phyloP scores from a whole-genome alignment of 768 basidiomycete genomes.

The Boletellus ananas region DNA sequence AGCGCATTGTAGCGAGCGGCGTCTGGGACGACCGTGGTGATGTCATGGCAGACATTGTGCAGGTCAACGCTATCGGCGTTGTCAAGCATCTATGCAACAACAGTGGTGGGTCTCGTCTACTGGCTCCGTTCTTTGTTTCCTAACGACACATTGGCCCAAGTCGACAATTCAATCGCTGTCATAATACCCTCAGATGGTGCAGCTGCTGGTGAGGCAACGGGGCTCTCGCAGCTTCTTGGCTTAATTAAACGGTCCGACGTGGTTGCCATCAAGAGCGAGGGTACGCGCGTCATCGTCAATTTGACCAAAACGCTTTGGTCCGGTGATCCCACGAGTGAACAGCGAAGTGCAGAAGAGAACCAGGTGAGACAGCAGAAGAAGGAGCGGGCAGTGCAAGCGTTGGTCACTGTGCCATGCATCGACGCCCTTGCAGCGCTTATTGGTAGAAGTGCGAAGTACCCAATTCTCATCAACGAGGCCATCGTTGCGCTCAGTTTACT shows the following conservation, averaged over 20 bases:
- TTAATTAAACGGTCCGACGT: constrained; percentile 78
- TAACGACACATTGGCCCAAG: constrained; percentile 24
- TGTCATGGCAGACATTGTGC: constrained; percentile 78
- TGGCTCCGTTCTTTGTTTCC: constrained; percentile 27
- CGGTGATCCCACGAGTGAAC: constrained; percentile 36
- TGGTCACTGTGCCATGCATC: constrained; percentile 53
- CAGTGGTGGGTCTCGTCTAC: constrained; percentile 48
- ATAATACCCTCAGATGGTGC: constrained; percentile 41
- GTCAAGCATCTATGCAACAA: constrained; percentile 84
- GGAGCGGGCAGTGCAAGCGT: constrained; percentile 47
- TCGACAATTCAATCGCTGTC: constrained; percentile 47
- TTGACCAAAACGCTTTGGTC: constrained; percentile 76
- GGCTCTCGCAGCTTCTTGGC: constrained; percentile 66
- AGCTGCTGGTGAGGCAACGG: constrained; percentile 36
- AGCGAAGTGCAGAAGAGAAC: constrained; percentile 29
- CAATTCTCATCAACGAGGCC: constrained; percentile 85
- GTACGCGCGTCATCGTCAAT: constrained; percentile 85
- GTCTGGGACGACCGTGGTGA: constrained; percentile 74
- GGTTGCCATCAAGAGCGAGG: constrained; percentile 82
- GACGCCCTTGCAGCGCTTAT: constrained; percentile 68
- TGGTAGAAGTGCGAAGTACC: constrained; percentile 73
- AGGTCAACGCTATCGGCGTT: constrained; percentile 82
- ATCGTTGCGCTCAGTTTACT: constrained; percentile 79
- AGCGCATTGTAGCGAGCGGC: constrained; percentile 54
- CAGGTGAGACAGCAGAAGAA: constrained; percentile 46